These are phyloP conservation scores for Caryopteris hybrid DNA, from an alignment of 305 asterid genomes.

Conservation along the genomic window DNA sequence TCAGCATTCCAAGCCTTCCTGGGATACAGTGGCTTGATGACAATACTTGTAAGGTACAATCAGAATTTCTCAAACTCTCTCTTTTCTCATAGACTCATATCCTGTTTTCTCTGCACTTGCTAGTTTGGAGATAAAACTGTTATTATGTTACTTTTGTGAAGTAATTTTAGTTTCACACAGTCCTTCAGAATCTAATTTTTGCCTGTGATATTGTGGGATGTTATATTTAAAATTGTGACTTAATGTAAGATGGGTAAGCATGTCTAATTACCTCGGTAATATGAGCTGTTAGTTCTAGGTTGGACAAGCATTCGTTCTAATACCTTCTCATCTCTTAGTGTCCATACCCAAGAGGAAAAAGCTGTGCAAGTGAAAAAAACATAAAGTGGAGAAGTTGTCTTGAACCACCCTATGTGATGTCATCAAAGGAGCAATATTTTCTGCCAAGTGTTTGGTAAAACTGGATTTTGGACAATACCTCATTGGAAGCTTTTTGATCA, in stretches of 20 bases:
- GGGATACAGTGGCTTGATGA: constrained; percentile 96
- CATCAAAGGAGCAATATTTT: too few relatives aligned
- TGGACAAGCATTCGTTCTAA: neutral
- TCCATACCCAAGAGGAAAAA: neutral
- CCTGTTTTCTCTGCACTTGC: neutral
- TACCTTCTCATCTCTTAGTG: neutral
- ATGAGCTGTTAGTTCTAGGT: too few relatives aligned
- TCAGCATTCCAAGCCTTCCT: constrained; percentile 85
- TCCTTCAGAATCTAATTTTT: too few relatives aligned
- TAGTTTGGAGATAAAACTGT: neutral
- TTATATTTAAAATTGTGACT: too few relatives aligned
- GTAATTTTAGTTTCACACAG: neutral
- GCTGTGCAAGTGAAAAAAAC: neutral
- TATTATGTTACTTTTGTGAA: neutral
- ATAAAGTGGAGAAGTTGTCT: neutral
- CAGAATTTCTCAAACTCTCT: neutral
- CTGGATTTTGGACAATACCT: too few relatives aligned
- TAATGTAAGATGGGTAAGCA: neutral
- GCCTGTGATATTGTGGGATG: neutral
- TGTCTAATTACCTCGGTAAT: neutral
- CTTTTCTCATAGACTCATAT: neutral
- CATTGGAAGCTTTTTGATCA: too few relatives aligned
- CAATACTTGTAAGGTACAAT: constrained; percentile 61
- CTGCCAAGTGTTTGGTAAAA: too few relatives aligned
- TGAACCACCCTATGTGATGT: too few relatives aligned